These are phyloP conservation scores for Rhodotorula sp. DNA, from an alignment of 1,284 basidiomycete species.

Conservation along the genomic window DNA sequence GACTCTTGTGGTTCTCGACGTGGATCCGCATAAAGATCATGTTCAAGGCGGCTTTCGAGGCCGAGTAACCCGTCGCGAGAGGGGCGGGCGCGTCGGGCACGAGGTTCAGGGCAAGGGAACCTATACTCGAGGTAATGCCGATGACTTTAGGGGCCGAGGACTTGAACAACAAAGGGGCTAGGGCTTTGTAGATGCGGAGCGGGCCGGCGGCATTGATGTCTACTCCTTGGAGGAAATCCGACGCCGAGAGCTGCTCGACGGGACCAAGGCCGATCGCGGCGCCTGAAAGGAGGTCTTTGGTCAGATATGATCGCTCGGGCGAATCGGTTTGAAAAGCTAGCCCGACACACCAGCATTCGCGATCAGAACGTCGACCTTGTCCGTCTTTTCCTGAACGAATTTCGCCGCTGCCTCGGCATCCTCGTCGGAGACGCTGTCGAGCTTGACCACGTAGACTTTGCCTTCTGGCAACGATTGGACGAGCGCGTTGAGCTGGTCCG, in stretches of 20 bases:
- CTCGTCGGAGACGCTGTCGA: constrained; percentile 4
- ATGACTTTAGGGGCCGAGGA: constrained; percentile 18
- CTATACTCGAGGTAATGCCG: constrained; percentile 7
- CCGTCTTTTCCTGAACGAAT: constrained; percentile 10
- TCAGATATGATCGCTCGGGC: not conserved
- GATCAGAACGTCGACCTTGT: constrained; percentile 24
- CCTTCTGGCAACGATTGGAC: constrained; percentile 7
- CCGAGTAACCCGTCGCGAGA: not conserved
- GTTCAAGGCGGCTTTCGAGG: constrained; percentile 20
- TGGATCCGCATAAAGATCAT: not conserved
- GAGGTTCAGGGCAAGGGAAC: constrained; percentile 8
- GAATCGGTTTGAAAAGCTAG: not conserved
- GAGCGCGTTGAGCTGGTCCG: constrained; percentile 33
- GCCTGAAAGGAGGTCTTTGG: not conserved
- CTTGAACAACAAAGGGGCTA: constrained; percentile 15
- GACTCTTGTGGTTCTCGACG: not conserved
- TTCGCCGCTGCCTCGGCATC: constrained; percentile 8
- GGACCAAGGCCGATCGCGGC: not conserved
- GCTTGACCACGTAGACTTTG: constrained; percentile 15
- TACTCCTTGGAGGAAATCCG: too few relatives aligned
- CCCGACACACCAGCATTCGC: constrained; percentile 19
- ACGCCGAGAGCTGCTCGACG: too few relatives aligned
- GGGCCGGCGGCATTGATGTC: constrained; percentile 29
- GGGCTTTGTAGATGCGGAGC: constrained; percentile 20
- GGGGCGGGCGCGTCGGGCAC: not conserved